Base-by-base conservation (phyloP, 129 eudicot genomes). In the Lonicera japonica region DNA sequence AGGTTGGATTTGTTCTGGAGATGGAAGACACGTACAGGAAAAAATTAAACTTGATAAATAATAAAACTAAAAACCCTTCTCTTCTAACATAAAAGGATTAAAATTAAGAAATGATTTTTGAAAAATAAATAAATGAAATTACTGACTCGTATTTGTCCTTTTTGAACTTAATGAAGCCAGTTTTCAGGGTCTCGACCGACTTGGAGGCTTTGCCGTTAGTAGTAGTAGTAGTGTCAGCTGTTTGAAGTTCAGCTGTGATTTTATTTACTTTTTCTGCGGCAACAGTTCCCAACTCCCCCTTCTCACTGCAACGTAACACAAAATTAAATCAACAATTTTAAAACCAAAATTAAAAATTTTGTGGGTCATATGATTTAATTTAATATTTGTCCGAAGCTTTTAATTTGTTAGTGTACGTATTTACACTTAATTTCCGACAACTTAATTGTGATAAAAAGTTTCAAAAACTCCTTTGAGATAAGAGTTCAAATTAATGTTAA, bases 151-250 rank as follows among this genome's bases (percentile, higher is more conserved):
- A 92, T 87, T 84, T 87, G 82, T 92, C 98, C 18, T 52, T 87
- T 74, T 87, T 92, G 78, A 92, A 92, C 24, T 68, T 67, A 70
- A 80, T 83, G 60, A 92, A 92, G 9, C 98, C 98, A 41, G 62
- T 51, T 79, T 92, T 92, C 67, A 92, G 52, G 75, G 78, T 78
- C 74, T 92, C 98, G 58, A 88, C 81, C 0, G 98, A 62, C 58
- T 75, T 81, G 22, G 75, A 74, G 5, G 88, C n/a, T 36, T 46
- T 61, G 54, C 70, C 64, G 25, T 58, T 25, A 22, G 54, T 34
- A 29, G 36, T 25, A 22, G 54, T 34, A 29, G 36, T 29, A 29
- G 36, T 29, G 3, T 61, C 77, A 1, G 95, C 58, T 60, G 87
- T 50, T 70, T 72, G 29, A 56, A 77, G 65, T 58, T 86, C 81